A percentile compares a stretch with the other conserved stretches of the same genome.
These are phyloP conservation scores for Pythium coloratum DNA, from an alignment of 352 stramenopile species.

Conservation along the genomic window DNA sequence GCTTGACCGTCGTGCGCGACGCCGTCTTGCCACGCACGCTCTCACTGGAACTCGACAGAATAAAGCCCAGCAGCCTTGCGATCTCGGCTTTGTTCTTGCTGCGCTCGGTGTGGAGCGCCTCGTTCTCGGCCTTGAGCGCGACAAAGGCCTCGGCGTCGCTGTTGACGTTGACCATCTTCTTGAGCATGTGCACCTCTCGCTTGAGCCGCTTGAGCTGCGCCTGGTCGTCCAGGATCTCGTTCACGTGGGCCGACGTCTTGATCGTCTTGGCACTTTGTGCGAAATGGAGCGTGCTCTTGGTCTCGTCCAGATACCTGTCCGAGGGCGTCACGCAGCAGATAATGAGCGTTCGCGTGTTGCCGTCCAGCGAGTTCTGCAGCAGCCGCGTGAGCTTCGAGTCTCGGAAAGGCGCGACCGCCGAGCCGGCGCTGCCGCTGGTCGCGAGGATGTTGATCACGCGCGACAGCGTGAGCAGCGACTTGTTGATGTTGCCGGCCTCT, in stretches of 20 bases:
- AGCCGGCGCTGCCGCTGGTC: constrained; percentile 22
- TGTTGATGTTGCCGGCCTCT: constrained; percentile 97
- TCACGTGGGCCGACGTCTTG: constrained; percentile 77
- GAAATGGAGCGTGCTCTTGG: constrained; percentile 92
- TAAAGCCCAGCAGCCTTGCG: constrained; percentile 51
- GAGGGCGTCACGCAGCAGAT: constrained; percentile 81
- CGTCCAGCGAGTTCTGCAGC: constrained; percentile 89
- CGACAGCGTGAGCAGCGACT: constrained; percentile 94
- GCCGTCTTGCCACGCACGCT: constrained; percentile 18
- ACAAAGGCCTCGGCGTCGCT: constrained; percentile 37
- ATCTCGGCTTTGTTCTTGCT: constrained; percentile 63
- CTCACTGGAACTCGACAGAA: constrained; percentile 53
- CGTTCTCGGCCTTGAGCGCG: constrained; percentile 72
- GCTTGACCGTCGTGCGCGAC: constrained; percentile 28
- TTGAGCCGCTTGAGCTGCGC: constrained; percentile 72
- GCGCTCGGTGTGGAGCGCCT: constrained; percentile 56
- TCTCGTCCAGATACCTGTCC: constrained; percentile 79
- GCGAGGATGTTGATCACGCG: constrained; percentile 92
- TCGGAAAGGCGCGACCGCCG: constrained; percentile 74
- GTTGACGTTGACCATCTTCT: constrained; percentile 51
- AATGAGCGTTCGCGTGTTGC: constrained; percentile 92
- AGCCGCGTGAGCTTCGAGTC: constrained; percentile 92
- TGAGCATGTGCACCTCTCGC: constrained; percentile 67
- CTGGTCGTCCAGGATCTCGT: constrained; percentile 93
- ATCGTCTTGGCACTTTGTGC: constrained; percentile 92